A percentile compares a stretch with the other conserved stretches of the same genome.
These are phyloP conservation scores for Solanum aculeatissimum DNA, from an alignment of 305 asterid species.

Conservation along the genomic window DNA sequence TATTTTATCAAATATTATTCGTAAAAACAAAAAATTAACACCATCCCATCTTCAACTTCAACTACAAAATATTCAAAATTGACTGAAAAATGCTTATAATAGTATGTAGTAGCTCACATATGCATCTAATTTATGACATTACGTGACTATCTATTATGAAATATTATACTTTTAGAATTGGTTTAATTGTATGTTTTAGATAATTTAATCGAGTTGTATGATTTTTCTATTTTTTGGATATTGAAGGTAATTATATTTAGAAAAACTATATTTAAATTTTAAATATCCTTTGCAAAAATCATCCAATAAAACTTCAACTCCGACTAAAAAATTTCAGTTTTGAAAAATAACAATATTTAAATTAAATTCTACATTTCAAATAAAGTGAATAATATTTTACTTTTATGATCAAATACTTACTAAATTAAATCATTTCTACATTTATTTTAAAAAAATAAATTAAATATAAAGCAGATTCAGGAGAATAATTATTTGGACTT, in stretches of 20 bases:
- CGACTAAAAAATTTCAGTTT: too few species aligned
- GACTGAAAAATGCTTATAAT: background rate
- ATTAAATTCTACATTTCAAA: background rate
- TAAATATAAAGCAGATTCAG: background rate
- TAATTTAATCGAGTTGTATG: background rate
- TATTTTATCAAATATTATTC: background rate
- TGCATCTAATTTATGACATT: background rate
- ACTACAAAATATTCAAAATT: background rate
- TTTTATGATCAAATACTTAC: background rate
- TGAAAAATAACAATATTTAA: too few species aligned
- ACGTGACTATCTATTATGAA: background rate
- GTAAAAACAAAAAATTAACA: background rate
- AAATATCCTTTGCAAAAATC: background rate
- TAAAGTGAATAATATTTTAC: fast-evolving
- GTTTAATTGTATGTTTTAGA: fast-evolving
- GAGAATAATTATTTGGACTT: background rate
- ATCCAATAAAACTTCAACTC: background rate
- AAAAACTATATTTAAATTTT: too few species aligned
- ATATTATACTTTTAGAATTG: too few species aligned
- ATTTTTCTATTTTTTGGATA: background rate
- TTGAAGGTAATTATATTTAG: too few species aligned
- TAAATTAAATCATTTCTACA: background rate
- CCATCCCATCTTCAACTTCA: background rate
- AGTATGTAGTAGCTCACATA: background rate
- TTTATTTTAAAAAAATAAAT: background rate